A percentile compares a stretch with the other conserved stretches of the same genome.
phyloP scores from a whole-genome alignment of 2,329 filamentous ascomycete genomes.

The Allantophomopsis lycopodina region DNA sequence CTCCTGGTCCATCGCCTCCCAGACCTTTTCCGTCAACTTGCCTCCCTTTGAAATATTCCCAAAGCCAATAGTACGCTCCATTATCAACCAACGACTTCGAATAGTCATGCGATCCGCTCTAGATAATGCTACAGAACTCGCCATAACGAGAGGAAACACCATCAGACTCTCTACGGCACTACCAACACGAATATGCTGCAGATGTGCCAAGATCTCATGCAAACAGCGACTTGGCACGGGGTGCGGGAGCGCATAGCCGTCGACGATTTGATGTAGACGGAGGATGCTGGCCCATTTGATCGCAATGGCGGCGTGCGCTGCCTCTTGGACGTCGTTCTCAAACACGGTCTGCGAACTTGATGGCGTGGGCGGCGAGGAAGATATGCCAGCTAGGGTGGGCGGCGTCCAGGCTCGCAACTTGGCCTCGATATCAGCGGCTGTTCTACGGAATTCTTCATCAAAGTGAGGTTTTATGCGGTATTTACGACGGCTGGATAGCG shows the following conservation, averaged over 20 bases:
- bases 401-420: not conserved
- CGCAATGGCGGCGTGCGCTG: slow-evolving; percentile 1
- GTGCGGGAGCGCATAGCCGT: slow-evolving; percentile 2
- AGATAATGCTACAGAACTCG: slow-evolving; percentile 3
- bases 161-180: slow-evolving; percentile 1
- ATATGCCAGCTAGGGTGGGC: not conserved
- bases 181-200: slow-evolving; percentile 3
- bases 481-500: no score
- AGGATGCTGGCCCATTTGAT: slow-evolving; percentile 4
- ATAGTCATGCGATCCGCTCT: slow-evolving; percentile 23
- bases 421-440: not conserved
- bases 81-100: slow-evolving; percentile 25
- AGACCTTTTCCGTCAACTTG: slow-evolving; percentile 25
- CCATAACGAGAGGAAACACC: slow-evolving; percentile 4
- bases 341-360: not conserved
- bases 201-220: not conserved
- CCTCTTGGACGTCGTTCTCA: not conserved
- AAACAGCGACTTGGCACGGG: not conserved
- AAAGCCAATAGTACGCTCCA: slow-evolving; percentile 28
- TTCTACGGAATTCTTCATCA: not conserved
- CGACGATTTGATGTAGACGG: slow-evolving; percentile 4
- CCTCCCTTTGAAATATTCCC: slow-evolving; percentile 26
- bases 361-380: not conserved
- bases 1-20: slow-evolving; percentile 11
- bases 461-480: no score